Percentiles rank a stretch among this genome's conserved stretches.
Evolutionary conservation across 2,329 filamentous ascomycete genomes (phyloP).

Genomic region (Mycosphaerelloides madeirae): DNA sequence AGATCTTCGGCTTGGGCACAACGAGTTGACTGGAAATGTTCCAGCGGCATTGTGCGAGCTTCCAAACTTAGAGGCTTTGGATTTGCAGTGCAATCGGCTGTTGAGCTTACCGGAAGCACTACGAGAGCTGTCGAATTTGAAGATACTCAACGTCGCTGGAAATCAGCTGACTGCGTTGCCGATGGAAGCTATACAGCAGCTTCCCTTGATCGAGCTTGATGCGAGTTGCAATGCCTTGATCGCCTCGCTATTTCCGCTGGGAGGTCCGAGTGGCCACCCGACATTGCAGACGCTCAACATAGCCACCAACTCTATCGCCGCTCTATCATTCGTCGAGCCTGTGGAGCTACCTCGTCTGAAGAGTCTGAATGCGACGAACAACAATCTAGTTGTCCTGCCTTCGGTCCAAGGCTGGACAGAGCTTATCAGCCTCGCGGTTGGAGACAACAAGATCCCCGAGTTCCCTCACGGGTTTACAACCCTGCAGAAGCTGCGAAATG

Average conservation of each 20-base stretch:
- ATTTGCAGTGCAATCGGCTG: conserved; percentile 76
- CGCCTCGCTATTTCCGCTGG: conserved; percentile 64
- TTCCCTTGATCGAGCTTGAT: conserved; percentile 69
- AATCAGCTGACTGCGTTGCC: conserved; percentile 71
- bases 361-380: conserved; percentile 71
- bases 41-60: conserved; percentile 61
- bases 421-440: conserved; percentile 67
- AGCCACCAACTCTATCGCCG: conserved; percentile 66
- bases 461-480: conserved; percentile 72
- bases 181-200: conserved; percentile 60
- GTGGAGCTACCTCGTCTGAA: conserved; percentile 68
- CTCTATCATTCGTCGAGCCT: conserved; percentile 43
- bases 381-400: conserved; percentile 69
- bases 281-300: conserved; percentile 72
- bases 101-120: conserved; percentile 64
- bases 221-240: conserved; percentile 73
- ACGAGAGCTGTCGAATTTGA: conserved; percentile 62
- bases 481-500: conserved; percentile 65
- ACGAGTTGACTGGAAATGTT: conserved; percentile 65
- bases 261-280: conserved; percentile 45
- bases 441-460: conserved; percentile 72
- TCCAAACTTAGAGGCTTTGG: conserved; percentile 68
- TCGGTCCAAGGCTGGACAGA: conserved; percentile 68
- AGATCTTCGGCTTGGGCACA: conserved; percentile 77
- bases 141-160: conserved; percentile 71